Percentiles rank a stretch among this genome's conserved stretches.
Conservation (phyloP, 345 rosid species). For the Bruguiera parviflora region DNA sequence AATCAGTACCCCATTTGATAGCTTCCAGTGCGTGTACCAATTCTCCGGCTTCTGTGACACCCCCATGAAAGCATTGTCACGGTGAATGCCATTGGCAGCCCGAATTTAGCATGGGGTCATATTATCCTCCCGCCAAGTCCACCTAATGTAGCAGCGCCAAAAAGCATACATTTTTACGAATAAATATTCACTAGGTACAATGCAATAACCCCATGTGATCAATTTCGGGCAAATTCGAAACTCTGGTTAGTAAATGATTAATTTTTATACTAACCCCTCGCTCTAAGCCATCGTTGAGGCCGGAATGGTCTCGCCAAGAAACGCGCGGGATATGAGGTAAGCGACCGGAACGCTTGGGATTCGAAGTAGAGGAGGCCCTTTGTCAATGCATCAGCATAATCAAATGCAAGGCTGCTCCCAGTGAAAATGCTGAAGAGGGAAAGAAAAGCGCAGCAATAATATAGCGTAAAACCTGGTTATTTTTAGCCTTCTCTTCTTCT, state of each 20-base stretch:
- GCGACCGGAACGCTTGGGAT: conserved; percentile 33
- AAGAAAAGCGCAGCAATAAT: conserved; percentile 14
- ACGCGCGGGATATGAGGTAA: conserved; percentile 27
- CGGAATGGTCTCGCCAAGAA: conserved; percentile 33
- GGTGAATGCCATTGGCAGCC: conserved; percentile 28
- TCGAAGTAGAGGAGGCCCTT: conserved; percentile 35
- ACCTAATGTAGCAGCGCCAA: conserved; percentile 7
- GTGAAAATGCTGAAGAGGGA: conserved; percentile 10
- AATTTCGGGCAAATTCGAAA: not conserved
- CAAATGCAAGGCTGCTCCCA: not conserved
- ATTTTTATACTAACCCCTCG: conserved; percentile 20
- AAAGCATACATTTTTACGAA: not conserved
- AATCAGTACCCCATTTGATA: conserved; percentile 34
- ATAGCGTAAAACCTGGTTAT: conserved; percentile 2
- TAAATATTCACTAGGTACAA: not conserved
- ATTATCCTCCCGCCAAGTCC: conserved; percentile 32
- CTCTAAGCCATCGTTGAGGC: conserved; percentile 30
- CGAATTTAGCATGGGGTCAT: conserved; percentile 33
- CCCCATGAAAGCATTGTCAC: conserved; percentile 33
- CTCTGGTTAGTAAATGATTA: no score
- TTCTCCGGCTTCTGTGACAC: conserved; percentile 29
- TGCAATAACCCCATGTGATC: not conserved
- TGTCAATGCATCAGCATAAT: conserved; percentile 25
- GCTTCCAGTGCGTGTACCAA: conserved; percentile 24
- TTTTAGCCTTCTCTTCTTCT: not conserved